A percentile compares a stretch with the other conserved stretches of the same genome.
phyloP scores from a whole-genome alignment of 108 stramenopile genomes.

The Tribonema minus region DNA sequence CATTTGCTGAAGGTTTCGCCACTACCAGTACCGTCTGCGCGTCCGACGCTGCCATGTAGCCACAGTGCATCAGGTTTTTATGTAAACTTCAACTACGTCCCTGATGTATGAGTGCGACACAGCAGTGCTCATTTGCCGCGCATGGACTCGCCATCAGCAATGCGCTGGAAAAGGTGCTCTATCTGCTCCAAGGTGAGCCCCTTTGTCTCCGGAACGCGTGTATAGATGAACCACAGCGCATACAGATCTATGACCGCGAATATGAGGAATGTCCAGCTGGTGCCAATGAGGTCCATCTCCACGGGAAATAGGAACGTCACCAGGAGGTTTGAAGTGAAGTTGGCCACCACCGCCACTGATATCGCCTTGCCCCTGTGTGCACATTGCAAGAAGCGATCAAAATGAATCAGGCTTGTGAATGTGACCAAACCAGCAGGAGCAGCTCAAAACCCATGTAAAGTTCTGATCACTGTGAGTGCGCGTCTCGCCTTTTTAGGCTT shows the following conservation, averaged over 20 bases:
- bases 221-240: conserved; percentile 43
- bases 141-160: neutral
- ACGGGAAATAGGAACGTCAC: conserved; percentile 47
- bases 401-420: neutral
- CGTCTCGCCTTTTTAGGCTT: too few relatives aligned
- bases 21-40: too few relatives aligned
- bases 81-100: too few relatives aligned
- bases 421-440: neutral
- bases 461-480: too few relatives aligned
- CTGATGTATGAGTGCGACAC: too few relatives aligned
- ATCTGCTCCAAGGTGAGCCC: conserved; percentile 53
- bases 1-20: too few relatives aligned
- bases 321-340: conserved; percentile 48
- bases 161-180: conserved; percentile 41
- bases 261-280: conserved; percentile 39
- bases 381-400: neutral
- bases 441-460: too few relatives aligned
- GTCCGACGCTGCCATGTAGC: too few relatives aligned
- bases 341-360: conserved; percentile 48
- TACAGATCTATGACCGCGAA: conserved; percentile 30
- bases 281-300: conserved; percentile 39
- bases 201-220: conserved; percentile 49
- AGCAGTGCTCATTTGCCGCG: too few relatives aligned
- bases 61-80: too few relatives aligned
- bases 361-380: conserved; percentile 46